phyloP scores from a whole-genome alignment of 169 alveolate genomes.

The Miamiensis avidus region DNA sequence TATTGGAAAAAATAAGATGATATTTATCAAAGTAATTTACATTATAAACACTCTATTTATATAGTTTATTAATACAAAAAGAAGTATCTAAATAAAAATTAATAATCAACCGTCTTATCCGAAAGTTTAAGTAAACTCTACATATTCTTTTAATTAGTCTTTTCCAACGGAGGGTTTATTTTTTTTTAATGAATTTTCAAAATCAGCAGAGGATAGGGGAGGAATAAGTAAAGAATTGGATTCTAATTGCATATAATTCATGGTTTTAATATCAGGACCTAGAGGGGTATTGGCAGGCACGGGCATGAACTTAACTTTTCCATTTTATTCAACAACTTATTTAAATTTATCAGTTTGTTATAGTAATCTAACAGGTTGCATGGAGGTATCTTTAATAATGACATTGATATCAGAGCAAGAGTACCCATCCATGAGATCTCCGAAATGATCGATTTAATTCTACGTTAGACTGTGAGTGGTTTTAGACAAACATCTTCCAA shows the following conservation, averaged over 20 bases:
- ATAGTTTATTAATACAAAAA: no score
- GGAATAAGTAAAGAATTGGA: conserved; percentile 59
- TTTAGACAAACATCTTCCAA: conserved; percentile 72
- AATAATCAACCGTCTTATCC: conserved; percentile 75
- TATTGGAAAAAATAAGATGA: no score
- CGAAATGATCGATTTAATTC: conserved; percentile 61
- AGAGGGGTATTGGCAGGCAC: conserved; percentile 50
- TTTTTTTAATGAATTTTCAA: conserved; percentile 50
- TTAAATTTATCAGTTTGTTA: conserved; percentile 35
- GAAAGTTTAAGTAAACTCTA: conserved; percentile 69
- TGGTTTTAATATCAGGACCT: conserved; percentile 59
- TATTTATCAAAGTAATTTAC: no score
- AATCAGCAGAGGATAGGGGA: conserved; percentile 59
- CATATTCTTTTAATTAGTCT: conserved; percentile 58
- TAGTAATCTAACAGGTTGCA: conserved; percentile 91
- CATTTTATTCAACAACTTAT: conserved; percentile 62
- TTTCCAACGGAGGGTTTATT: conserved; percentile 66
- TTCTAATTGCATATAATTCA: conserved; percentile 63
- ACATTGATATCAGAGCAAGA: conserved; percentile 92
- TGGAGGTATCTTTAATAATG: conserved; percentile 89
- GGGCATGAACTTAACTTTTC: conserved; percentile 69
- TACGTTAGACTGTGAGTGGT: conserved; percentile 80
- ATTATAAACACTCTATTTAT: no score
- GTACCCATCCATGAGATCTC: conserved; percentile 85
- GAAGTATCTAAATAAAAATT: no score